Evolutionary conservation across 164 flowering plant species (phyloP).

Genomic region (Macadamia integrifolia): DNA sequence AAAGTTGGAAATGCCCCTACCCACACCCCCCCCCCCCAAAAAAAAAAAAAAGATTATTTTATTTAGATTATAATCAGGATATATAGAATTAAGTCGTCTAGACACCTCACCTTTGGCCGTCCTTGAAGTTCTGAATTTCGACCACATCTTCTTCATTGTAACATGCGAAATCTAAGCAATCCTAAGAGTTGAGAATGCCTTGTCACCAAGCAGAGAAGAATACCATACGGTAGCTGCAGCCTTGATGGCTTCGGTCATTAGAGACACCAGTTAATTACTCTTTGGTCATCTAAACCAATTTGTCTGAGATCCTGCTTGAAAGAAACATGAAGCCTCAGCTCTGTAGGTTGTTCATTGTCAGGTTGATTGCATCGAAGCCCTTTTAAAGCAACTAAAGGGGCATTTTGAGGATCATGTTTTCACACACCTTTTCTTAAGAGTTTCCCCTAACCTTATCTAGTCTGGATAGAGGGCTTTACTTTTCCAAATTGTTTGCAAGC

Average conservation of each 20-base stretch:
- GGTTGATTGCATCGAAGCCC: background rate
- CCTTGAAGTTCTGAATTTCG: slow-evolving; percentile 24
- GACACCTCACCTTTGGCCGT: slow-evolving; percentile 27
- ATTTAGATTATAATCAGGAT: no score
- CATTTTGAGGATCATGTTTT: slow-evolving; percentile 12
- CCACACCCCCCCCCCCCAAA: no score
- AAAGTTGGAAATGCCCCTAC: no score
- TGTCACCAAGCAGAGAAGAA: no score
- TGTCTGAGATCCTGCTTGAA: background rate
- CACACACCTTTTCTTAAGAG: slow-evolving; percentile 10
- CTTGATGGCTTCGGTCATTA: no score
- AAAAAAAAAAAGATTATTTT: background rate
- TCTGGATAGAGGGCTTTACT: slow-evolving; percentile 11
- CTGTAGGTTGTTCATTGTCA: slow-evolving; percentile 10
- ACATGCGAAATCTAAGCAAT: no score
- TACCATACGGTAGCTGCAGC: no score
- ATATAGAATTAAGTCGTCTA: background rate
- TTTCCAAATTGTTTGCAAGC: slow-evolving; percentile 21
- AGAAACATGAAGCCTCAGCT: slow-evolving; percentile 6
- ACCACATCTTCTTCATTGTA: slow-evolving; percentile 22
- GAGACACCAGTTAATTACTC: no score
- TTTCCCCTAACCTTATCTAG: no score
- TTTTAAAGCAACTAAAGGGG: slow-evolving; percentile 17
- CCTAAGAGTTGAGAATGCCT: no score
- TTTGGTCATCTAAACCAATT: background rate